Conservation (phyloP, 257 asterid species). For the Paraleonurus japonicus region DNA sequence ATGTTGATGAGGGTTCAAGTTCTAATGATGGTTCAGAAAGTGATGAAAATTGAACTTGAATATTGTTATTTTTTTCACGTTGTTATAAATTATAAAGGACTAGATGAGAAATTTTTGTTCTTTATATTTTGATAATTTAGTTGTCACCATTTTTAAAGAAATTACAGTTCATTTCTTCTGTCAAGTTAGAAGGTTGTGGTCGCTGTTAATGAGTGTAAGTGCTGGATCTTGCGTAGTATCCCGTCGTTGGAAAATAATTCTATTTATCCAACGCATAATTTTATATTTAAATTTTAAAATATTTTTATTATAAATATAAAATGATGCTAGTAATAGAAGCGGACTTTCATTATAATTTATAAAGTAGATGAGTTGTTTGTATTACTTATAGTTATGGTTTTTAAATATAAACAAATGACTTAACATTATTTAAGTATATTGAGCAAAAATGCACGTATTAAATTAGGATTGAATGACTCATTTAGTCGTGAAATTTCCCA, state of each 20-base stretch:
- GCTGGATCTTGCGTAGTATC: neutral
- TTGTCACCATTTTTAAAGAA: neutral
- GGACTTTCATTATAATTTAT: too few relatives aligned
- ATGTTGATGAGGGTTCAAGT: conserved; percentile 41
- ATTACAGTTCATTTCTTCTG: neutral
- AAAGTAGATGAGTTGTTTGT: too few relatives aligned
- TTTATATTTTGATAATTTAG: neutral
- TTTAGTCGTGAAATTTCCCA: neutral
- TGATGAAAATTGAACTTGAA: conserved; percentile 46
- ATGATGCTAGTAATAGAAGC: too few relatives aligned
- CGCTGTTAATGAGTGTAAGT: too few relatives aligned
- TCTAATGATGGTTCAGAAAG: conserved; percentile 62
- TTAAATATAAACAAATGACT: too few relatives aligned
- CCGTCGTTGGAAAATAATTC: neutral
- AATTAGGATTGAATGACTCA: too few relatives aligned
- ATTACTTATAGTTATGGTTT: too few relatives aligned
- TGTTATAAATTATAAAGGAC: conserved; percentile 3
- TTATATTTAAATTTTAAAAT: too few relatives aligned
- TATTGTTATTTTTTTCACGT: neutral
- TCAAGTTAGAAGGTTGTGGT: neutral
- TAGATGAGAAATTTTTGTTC: conserved; percentile 21
- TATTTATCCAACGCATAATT: neutral
- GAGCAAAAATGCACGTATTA: too few relatives aligned
- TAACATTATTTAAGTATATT: too few relatives aligned
- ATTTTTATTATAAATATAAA: too few relatives aligned